Evolutionary conservation across 2,329 filamentous ascomycete genomes (phyloP).

Genomic region (Ophiostoma triangulosporum): DNA sequence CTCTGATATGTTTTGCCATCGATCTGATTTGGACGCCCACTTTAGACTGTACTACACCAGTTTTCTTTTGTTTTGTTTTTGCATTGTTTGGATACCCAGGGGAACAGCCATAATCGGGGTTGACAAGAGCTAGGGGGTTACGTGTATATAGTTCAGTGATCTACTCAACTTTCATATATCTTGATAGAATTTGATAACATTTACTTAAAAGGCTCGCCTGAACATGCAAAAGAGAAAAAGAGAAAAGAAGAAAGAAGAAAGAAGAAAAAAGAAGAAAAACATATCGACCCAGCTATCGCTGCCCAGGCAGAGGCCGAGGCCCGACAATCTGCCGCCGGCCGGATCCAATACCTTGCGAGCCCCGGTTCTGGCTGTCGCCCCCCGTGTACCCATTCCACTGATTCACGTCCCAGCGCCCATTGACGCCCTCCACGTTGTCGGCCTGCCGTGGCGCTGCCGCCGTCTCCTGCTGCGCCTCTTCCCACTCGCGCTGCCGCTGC

Average conservation of each 20-base stretch:
- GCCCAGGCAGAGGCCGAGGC: conserved; percentile 49
- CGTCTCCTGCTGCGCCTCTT: conserved; percentile 55
- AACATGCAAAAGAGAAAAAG: not conserved
- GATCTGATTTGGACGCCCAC: too few species aligned
- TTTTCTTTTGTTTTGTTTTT: not conserved
- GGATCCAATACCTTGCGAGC: conserved; percentile 51
- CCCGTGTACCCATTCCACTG: conserved; percentile 65
- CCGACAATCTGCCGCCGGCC: conserved; percentile 68
- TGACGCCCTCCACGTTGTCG: conserved; percentile 49
- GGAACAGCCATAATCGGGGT: too few species aligned
- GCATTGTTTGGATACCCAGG: not conserved
- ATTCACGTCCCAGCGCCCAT: conserved; percentile 60
- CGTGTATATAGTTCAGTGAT: too few species aligned
- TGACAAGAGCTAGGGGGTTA: too few species aligned
- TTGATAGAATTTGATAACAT: too few species aligned
- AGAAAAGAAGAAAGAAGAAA: not conserved
- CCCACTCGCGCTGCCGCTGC: conserved; percentile 67
- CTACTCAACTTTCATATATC: too few species aligned
- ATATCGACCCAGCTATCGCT: conserved; percentile 5
- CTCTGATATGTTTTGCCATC: not conserved
- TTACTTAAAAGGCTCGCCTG: not conserved
- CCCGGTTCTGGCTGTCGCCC: conserved; percentile 60
- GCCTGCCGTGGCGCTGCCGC: conserved; percentile 45
- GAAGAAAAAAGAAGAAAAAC: not conserved
- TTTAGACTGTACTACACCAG: too few species aligned